Conservation (phyloP, 371 early-diverging fungal species). For the Apophysomyces trapeziformis region DNA sequence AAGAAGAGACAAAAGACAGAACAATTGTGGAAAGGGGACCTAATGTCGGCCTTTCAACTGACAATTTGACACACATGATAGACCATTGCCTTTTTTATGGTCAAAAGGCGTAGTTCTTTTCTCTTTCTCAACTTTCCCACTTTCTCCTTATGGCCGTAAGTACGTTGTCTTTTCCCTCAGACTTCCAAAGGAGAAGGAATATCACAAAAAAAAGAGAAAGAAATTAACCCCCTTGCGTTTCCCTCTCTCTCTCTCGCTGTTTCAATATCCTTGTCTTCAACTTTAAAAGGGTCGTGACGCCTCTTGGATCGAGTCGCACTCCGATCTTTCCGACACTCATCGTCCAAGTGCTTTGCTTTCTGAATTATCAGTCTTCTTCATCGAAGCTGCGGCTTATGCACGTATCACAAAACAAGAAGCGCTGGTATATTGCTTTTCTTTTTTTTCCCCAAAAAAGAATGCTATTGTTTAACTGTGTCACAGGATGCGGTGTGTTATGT, state of each 20-base stretch:
- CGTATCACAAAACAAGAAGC: constrained; percentile 36
- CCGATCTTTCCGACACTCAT: constrained; percentile 12
- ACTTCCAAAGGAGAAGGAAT: too few species aligned
- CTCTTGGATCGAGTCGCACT: constrained; percentile 20
- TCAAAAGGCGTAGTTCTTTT: background rate
- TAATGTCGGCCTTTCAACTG: constrained; percentile 10
- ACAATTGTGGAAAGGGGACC: constrained; percentile 7
- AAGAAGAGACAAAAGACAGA: constrained; percentile 8
- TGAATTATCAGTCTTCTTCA: constrained; percentile 18
- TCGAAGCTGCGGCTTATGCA: constrained; percentile 29
- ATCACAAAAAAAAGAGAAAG: background rate
- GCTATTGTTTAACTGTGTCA: background rate
- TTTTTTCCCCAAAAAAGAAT: background rate
- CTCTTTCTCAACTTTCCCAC: constrained; percentile 7
- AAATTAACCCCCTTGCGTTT: background rate
- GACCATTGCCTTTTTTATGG: constrained; percentile 10
- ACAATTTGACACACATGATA: constrained; percentile 11
- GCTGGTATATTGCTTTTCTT: constrained; percentile 20
- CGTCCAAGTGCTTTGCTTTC: constrained; percentile 18
- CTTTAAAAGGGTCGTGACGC: constrained; percentile 1
- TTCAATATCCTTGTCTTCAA: background rate
- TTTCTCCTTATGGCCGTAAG: constrained; percentile 5
- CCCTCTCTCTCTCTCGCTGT: background rate
- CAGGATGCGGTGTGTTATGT: constrained; percentile 34
- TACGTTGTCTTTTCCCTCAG: background rate